Conservation (phyloP, 2,329 filamentous ascomycete species). For the Aspergillus viridinutans region DNA sequence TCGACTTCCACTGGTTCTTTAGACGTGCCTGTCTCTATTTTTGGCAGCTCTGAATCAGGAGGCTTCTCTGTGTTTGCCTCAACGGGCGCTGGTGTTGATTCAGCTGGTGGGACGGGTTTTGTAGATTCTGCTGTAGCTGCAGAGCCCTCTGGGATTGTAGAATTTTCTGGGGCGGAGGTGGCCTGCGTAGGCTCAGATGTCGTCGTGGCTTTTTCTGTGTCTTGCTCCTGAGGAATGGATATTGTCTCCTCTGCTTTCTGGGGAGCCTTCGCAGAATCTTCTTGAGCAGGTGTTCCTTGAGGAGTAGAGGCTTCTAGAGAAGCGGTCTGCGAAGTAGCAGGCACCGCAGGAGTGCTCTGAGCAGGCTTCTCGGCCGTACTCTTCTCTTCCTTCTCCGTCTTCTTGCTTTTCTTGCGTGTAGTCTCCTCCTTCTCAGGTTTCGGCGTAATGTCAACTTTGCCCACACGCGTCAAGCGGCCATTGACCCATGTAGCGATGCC, state of each 20-base stretch:
- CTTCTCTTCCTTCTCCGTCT: constrained; percentile 27
- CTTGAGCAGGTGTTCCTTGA: constrained; percentile 6
- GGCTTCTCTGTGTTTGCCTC: neutral
- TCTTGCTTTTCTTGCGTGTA: constrained; percentile 33
- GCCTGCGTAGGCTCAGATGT: constrained; percentile 2
- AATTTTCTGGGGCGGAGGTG: neutral
- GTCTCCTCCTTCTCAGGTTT: constrained; percentile 47
- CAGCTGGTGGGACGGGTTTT: neutral
- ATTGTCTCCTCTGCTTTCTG: neutral
- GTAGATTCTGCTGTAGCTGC: neutral
- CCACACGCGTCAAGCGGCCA: constrained; percentile 67
- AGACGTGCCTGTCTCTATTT: neutral
- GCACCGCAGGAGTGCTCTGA: constrained; percentile 5
- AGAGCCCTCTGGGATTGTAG: neutral
- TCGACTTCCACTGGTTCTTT: neutral
- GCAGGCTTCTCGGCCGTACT: constrained; percentile 16
- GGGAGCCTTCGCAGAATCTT: constrained; percentile 1
- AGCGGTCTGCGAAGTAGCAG: constrained; percentile 6
- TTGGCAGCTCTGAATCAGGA: neutral
- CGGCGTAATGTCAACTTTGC: constrained; percentile 52
- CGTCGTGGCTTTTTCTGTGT: neutral
- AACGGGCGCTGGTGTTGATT: neutral
- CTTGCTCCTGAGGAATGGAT: neutral
- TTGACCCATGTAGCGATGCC: constrained; percentile 80
- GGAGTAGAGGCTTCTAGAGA: constrained; percentile 6